Evolutionary conservation across 2,329 filamentous ascomycete genomes (phyloP), one percentile per base, ranked within the genome.

Genomic region (Botryotinia convoluta): DNA sequence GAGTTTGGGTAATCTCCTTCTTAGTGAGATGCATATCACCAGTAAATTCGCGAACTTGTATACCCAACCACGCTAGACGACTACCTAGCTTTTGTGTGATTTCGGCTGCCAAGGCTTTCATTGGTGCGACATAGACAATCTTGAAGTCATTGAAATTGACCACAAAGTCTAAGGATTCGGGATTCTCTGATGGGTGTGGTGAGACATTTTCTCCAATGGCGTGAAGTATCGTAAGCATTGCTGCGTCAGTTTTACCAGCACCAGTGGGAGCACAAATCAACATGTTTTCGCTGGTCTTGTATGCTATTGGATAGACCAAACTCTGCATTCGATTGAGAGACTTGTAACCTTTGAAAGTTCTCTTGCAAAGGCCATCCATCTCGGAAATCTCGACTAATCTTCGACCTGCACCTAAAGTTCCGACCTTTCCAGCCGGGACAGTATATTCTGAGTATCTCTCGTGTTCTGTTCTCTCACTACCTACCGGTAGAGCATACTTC

Each of bases 11-110:
- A 75, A 99, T 97, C 82, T 99, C 97, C 2, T 93, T 88, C 82
- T 99, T 99, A 67, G 95, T 98, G 73, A 99, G 87, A 81, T 99
- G 96, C 96, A 99, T 99, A 81, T 99, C 96, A 79, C 96, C 96
- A 65, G 96, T 99, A 81, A 97, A 91, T 83, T 99, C 96, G 75
- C 96, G 92, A 77, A 94, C 95, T 81, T 93, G 91, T 78, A 99
- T 90, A 12, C 95, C 95, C 9, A 99, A 88, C 97, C 97, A 99
- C 3, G 93, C 92, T 6, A 99, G 88, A 39, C 95, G 91, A 82
- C 94, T 97, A 64, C 94, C 93, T 4, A 99, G 86, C 84, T 99
- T 99, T 51, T 95, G 93, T 0, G 96, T 98, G 59, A 99, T 92
- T 83, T 99, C 96, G 12, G 97, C 96, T 7, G 97, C 97, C 29